Evolutionary conservation across 1,284 basidiomycete genomes (phyloP), one percentile per base, ranked within the genome.

Genomic region (Tetrapyrgos nigripes): DNA sequence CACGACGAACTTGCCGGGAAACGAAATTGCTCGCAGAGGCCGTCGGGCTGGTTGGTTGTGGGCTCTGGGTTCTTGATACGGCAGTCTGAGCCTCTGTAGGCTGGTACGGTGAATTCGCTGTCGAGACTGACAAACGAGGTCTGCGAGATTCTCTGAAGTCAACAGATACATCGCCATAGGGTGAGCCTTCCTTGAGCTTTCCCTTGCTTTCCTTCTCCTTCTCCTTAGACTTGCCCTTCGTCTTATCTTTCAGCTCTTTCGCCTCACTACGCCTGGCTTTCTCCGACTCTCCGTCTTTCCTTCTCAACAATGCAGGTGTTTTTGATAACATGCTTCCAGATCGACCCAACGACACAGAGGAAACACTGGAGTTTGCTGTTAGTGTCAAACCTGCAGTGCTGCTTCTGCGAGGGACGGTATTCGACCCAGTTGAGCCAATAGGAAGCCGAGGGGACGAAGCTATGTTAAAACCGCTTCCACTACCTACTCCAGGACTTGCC

Each of bases 211-310:
- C 57, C 50, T 52, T 63, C 55, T 57, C 62, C 49, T 58, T 65
- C 13, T 46, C 63, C 50, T 59, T 64, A 29, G 60, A 61, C 51
- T 61, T 61, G 14, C 54, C 59, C 51, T 60, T 62, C 45, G 45
- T 58, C 56, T 66, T 60, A 63, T 66, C 66, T 65, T 58, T 23
- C 58, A 53, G 35, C n/a, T 51, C 57, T 46, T 57, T 58, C 27
- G 57, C 59, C 55, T 59, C 45, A 48, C 46, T 35, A 8, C 10
- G 29, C 45, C 28, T 24, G 5, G n/a, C 47, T 17, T 55, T 59
- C 19, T 26, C 53, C 5, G 17, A 21, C 14, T 55, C 53, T 27
- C 21, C 14, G 19, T 55, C 58, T 29, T 51, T 55, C 50, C 56
- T 58, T 28, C 56, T 50, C 24, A 58, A 46, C 10, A 58, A 24